Evolutionary conservation across 345 rosid species (phyloP).

Genomic region (Aquilaria malaccensis): DNA sequence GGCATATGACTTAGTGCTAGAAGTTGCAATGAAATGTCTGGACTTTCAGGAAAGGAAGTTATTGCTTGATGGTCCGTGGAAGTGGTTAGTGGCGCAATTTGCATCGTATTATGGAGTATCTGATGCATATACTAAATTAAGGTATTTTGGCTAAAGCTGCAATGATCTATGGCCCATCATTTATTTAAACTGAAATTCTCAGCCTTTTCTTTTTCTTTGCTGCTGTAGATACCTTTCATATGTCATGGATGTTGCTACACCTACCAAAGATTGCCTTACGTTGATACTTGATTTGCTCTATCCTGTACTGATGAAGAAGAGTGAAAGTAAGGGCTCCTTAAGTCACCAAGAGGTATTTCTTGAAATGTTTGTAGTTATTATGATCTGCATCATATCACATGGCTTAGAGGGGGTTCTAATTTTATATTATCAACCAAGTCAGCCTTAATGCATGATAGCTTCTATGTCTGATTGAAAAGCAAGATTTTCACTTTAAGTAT

Average conservation of each 20-base stretch:
- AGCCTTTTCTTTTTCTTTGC: constrained; percentile 11
- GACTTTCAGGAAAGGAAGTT: constrained; percentile 78
- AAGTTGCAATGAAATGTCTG: constrained; percentile 88
- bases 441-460: too few relatives aligned
- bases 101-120: constrained; percentile 91
- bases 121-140: constrained; percentile 76
- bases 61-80: constrained; percentile 75
- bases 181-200: neutral
- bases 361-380: too few relatives aligned
- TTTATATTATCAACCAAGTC: too few relatives aligned
- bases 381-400: too few relatives aligned
- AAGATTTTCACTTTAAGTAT: too few relatives aligned
- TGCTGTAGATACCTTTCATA: constrained; percentile 78
- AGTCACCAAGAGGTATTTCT: constrained; percentile 92
- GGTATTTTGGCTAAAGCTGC: constrained; percentile 31
- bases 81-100: constrained; percentile 78
- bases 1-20: constrained; percentile 83
- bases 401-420: too few relatives aligned
- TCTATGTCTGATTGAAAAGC: too few relatives aligned
- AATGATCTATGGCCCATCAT: constrained; percentile 2
- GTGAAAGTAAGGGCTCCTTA: constrained; percentile 44
- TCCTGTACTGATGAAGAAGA: constrained; percentile 66
- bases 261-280: constrained; percentile 82
- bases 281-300: constrained; percentile 61
- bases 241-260: constrained; percentile 95